A percentile compares a stretch with the other conserved stretches of the same genome.
These are phyloP conservation scores for Cystofilobasidium ferigula DNA, from an alignment of 768 basidiomycete genomes.

Conservation along the genomic window DNA sequence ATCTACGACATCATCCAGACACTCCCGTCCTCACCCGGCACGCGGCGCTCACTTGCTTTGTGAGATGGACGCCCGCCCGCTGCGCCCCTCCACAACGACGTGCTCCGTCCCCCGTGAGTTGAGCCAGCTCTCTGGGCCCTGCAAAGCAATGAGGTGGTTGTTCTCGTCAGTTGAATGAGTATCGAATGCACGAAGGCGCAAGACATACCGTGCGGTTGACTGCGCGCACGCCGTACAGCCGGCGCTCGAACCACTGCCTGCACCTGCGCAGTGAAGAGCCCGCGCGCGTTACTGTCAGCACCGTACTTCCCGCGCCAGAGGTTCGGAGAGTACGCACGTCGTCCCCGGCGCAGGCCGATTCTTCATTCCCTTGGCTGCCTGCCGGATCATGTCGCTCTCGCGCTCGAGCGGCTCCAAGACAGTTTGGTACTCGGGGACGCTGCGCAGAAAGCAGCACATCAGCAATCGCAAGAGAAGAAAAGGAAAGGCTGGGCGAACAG, in stretches of 20 bases:
- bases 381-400: neutral
- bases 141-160: neutral
- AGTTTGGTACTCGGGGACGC: neutral
- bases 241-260: constrained; percentile 12
- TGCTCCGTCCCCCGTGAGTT: constrained; percentile 22
- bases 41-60: no score
- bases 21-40: no score
- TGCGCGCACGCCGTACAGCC: constrained; percentile 20
- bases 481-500: neutral
- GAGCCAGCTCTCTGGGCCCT: constrained; percentile 22
- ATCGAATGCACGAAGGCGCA: neutral
- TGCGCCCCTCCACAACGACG: constrained; percentile 11
- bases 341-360: constrained; percentile 2
- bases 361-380: constrained; percentile 4
- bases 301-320: neutral
- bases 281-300: neutral
- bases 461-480: no score
- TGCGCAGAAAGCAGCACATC: no score
- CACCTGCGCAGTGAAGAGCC: neutral
- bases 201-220: constrained; percentile 7
- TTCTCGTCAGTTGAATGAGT: neutral
- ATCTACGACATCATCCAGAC: no score
- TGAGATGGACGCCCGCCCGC: constrained; percentile 7
- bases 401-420: neutral
- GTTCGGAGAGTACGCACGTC: constrained; percentile 4